phyloP scores from a whole-genome alignment of 2,329 filamentous ascomycete species.

The Colletotrichum viniferum region DNA sequence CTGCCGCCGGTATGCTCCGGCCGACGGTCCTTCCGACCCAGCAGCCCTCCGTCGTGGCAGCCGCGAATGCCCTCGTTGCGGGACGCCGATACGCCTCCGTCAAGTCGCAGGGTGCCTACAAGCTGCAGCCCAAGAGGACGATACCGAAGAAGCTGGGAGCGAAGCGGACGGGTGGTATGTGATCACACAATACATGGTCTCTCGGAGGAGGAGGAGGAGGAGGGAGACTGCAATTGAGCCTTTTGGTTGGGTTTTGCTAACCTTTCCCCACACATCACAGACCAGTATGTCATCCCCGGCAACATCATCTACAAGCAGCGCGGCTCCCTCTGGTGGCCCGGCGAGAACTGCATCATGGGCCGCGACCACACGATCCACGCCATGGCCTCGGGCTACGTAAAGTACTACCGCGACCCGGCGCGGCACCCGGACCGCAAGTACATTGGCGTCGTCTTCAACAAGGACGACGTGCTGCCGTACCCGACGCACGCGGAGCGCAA shows the following conservation, averaged over 20 bases:
- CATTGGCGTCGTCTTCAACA: slow-evolving; percentile 91
- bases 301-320: slow-evolving; percentile 99
- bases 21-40: slow-evolving; percentile 10
- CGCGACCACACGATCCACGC: slow-evolving; percentile 97
- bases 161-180: slow-evolving; percentile 86
- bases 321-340: slow-evolving; percentile 91
- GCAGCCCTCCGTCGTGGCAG: slow-evolving; percentile 24
- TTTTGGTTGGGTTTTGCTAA: neutral
- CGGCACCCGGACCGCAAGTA: slow-evolving; percentile 87
- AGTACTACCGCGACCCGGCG: slow-evolving; percentile 90
- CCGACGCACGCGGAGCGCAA: slow-evolving; percentile 74
- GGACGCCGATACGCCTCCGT: slow-evolving; percentile 61
- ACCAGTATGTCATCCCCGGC: slow-evolving; percentile 91
- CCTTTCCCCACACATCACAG: slow-evolving; percentile 43
- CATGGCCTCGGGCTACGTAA: slow-evolving; percentile 84
- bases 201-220: neutral
- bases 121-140: slow-evolving; percentile 63
- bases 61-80: slow-evolving; percentile 45
- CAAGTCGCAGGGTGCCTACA: slow-evolving; percentile 72
- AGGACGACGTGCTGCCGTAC: slow-evolving; percentile 79
- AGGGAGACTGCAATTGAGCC: neutral
- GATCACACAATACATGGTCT: neutral
- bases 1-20: slow-evolving; percentile 33
- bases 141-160: slow-evolving; percentile 86
- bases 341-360: slow-evolving; percentile 94